Evolutionary conservation across 1,139 yeast species (phyloP).

Genomic region (Pichia sp.): DNA sequence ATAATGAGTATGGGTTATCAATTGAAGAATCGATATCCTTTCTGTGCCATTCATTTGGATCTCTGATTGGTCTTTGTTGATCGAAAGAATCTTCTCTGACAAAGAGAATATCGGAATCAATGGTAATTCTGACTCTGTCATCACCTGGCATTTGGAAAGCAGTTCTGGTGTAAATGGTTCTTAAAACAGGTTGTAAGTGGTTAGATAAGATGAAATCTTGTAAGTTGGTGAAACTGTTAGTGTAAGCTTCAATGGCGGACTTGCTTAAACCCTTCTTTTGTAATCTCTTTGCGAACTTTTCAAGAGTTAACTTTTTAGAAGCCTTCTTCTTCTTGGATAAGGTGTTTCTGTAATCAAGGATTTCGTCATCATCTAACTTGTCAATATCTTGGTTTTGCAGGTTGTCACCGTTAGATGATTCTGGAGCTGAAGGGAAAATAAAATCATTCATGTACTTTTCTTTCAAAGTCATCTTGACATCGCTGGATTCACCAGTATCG

Average conservation of each 20-base stretch:
- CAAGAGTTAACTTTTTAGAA: conserved; percentile 27
- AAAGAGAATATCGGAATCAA: conserved; percentile 84
- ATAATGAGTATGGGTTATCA: conserved; percentile 63
- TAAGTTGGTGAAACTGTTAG: conserved; percentile 55
- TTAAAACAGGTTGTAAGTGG: conserved; percentile 77
- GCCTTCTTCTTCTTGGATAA: conserved; percentile 14
- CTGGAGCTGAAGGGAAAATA: conserved; percentile 32
- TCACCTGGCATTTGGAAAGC: conserved; percentile 99
- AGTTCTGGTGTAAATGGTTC: conserved; percentile 86
- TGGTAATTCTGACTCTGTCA: conserved; percentile 82
- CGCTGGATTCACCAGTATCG: conserved; percentile 52
- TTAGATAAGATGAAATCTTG: conserved; percentile 63
- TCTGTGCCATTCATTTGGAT: conserved; percentile 90
- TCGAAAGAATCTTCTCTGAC: conserved; percentile 92
- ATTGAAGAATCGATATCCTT: conserved; percentile 81
- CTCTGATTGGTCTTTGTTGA: conserved; percentile 80
- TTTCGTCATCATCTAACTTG: conserved; percentile 22
- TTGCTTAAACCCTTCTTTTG: conserved; percentile 55
- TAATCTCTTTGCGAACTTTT: conserved; percentile 45
- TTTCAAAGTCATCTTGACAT: conserved; percentile 63
- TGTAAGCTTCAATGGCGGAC: conserved; percentile 48
- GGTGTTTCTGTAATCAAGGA: conserved; percentile 12
- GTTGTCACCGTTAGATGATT: background rate
- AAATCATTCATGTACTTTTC: conserved; percentile 76
- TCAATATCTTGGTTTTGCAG: conserved; percentile 9